Percentiles rank a stretch among this genome's conserved stretches.
These are phyloP conservation scores for Venturia effusa DNA, from an alignment of 2,329 filamentous ascomycete genomes.

Conservation along the genomic window DNA sequence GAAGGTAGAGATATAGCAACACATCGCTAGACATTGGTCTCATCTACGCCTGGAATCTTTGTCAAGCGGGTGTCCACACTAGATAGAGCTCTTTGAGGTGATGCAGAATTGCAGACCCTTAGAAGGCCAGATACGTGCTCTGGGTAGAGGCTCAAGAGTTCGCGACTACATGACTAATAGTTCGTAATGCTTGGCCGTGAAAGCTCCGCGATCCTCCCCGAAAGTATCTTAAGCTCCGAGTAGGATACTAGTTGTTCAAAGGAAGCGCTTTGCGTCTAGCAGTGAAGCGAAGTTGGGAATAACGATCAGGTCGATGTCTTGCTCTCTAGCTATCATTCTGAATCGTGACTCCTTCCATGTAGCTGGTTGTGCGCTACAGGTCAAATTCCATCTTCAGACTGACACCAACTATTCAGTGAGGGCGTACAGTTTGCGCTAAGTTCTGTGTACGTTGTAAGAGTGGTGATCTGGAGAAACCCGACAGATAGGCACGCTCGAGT, in stretches of 20 bases:
- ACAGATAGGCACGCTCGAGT: not conserved
- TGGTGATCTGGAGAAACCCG: not conserved
- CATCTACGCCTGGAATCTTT: too few relatives aligned
- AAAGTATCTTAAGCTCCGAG: constrained; percentile 69
- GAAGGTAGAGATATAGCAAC: too few relatives aligned
- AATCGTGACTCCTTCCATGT: constrained; percentile 33
- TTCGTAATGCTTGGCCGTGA: constrained; percentile 73
- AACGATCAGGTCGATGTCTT: constrained; percentile 50
- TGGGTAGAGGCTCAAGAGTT: too few relatives aligned
- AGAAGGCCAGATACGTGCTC: too few relatives aligned
- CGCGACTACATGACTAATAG: too few relatives aligned
- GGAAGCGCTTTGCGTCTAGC: constrained; percentile 37
- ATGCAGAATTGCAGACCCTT: too few relatives aligned
- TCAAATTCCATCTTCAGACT: constrained; percentile 76
- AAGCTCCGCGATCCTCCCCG: constrained; percentile 59
- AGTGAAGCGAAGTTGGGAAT: constrained; percentile 67
- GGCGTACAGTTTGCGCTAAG: constrained; percentile 26
- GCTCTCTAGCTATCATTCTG: constrained; percentile 41
- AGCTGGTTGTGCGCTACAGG: constrained; percentile 46
- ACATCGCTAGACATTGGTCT: too few relatives aligned
- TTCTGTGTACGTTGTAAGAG: constrained; percentile 3
- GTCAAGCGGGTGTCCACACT: too few relatives aligned
- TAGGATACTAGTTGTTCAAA: constrained; percentile 43
- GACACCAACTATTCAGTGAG: constrained; percentile 58
- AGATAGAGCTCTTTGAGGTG: too few relatives aligned